A percentile compares a stretch with the other conserved stretches of the same genome.
phyloP scores from a whole-genome alignment of 345 rosid species.

The Crucihimalaya himalaica region DNA sequence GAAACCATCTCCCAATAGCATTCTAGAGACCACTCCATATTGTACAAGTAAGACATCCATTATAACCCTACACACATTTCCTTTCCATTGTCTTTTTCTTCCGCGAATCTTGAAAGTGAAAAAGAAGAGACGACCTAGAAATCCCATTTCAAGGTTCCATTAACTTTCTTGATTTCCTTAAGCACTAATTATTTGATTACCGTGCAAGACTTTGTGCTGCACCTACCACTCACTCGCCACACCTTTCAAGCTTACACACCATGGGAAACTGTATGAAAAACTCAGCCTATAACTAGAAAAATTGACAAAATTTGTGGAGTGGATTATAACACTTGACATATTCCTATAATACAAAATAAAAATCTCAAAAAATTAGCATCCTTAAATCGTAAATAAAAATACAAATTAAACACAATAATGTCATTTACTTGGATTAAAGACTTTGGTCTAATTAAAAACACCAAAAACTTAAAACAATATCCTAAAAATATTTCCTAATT shows the following conservation, averaged over 20 bases:
- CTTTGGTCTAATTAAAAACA: not conserved
- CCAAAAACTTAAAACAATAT: not conserved
- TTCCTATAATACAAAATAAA: not conserved
- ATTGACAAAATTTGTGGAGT: not conserved
- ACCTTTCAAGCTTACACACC: not conserved
- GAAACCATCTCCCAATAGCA: slow-evolving; percentile 36
- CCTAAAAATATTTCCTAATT: not conserved
- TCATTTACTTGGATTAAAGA: not conserved
- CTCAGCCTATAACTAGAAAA: not conserved
- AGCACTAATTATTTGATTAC: not conserved
- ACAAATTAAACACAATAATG: not conserved
- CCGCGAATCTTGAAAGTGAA: not conserved
- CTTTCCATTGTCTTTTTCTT: slow-evolving; percentile 19
- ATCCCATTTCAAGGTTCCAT: slow-evolving; percentile 1
- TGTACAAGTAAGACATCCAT: slow-evolving; percentile 39
- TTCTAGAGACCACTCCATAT: slow-evolving; percentile 29
- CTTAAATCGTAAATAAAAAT: not conserved
- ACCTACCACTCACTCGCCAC: not conserved
- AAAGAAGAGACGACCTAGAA: slow-evolving; percentile 11
- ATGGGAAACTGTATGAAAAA: not conserved
- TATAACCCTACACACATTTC: slow-evolving; percentile 19
- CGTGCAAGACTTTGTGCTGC: not conserved
- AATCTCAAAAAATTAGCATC: not conserved
- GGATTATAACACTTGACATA: not conserved
- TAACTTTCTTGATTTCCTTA: not conserved